These are phyloP conservation scores for Globisporangium mamillatum DNA, from an alignment of 352 stramenopile genomes.

Conservation along the genomic window DNA sequence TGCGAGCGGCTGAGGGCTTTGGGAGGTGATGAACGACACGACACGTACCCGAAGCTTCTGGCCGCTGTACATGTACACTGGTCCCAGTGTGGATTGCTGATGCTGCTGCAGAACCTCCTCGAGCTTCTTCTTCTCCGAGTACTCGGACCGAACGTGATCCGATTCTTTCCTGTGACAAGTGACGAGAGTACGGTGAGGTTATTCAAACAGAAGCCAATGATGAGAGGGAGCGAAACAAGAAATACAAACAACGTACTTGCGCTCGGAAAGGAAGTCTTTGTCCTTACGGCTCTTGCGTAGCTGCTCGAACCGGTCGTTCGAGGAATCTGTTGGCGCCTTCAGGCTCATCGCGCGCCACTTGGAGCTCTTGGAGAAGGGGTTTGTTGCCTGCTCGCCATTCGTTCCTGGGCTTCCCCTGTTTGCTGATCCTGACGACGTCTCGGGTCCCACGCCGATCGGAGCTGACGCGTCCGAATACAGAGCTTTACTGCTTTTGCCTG, in stretches of 20 bases:
- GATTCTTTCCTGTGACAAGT: slow-evolving; percentile 24
- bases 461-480: background rate
- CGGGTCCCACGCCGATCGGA: background rate
- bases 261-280: slow-evolving; percentile 63
- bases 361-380: slow-evolving; percentile 2
- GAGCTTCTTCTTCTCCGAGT: slow-evolving; percentile 39
- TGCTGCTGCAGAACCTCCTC: slow-evolving; percentile 23
- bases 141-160: slow-evolving; percentile 29
- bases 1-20: too few species aligned
- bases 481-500: background rate
- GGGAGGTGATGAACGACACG: background rate
- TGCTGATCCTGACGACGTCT: background rate
- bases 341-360: slow-evolving; percentile 19
- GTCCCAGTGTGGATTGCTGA: slow-evolving; percentile 5
- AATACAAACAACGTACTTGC: slow-evolving; percentile 20
- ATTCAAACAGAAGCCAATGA: background rate
- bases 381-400: background rate
- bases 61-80: slow-evolving; percentile 85
- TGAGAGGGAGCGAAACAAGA: background rate
- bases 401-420: slow-evolving; percentile 1
- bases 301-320: slow-evolving; percentile 66
- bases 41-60: slow-evolving; percentile 74
- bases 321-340: slow-evolving; percentile 76
- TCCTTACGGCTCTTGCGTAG: slow-evolving; percentile 36
- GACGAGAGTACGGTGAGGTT: too few species aligned